Evolutionary conservation across 441 rosid species (phyloP).

Genomic region (Populus hybrid): DNA sequence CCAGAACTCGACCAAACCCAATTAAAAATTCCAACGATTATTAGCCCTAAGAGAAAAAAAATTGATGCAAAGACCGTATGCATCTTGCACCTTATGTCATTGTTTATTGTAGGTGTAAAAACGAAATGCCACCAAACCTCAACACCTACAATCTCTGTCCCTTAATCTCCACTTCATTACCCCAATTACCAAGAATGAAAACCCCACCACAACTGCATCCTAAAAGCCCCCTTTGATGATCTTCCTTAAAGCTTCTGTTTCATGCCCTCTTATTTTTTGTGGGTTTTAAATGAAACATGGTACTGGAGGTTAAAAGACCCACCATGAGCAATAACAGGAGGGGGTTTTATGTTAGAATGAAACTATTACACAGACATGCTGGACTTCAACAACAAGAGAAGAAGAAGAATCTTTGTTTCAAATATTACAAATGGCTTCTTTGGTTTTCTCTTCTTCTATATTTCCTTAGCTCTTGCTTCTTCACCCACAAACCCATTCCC

Average conservation of each 20-base stretch:
- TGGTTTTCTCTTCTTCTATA: conserved; percentile 72
- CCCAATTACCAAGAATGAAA: conserved; percentile 44
- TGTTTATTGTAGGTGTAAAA: conserved; percentile 23
- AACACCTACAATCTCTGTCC: conserved; percentile 24
- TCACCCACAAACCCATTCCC: conserved; percentile 53
- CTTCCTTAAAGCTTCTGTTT: background rate
- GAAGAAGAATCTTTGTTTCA: conserved; percentile 43
- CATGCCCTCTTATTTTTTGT: background rate
- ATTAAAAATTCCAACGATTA: background rate
- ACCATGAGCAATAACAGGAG: conserved; percentile 18
- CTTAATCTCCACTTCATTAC: conserved; percentile 49
- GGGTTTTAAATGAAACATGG: conserved; percentile 33
- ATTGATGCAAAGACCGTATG: background rate
- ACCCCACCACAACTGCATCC: conserved; percentile 43
- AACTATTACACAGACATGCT: conserved; percentile 38
- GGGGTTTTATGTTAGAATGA: conserved; percentile 57
- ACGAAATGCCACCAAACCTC: conserved; percentile 38
- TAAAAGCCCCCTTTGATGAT: background rate
- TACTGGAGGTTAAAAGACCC: conserved; percentile 47
- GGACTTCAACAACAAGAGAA: conserved; percentile 42
- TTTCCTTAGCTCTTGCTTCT: conserved; percentile 66
- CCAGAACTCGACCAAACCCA: background rate
- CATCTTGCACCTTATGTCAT: background rate
- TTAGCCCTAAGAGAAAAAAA: background rate
- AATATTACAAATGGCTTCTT: conserved; percentile 77